phyloP scores from a whole-genome alignment of 2,329 filamentous ascomycete genomes.

The Shiraia sp. region DNA sequence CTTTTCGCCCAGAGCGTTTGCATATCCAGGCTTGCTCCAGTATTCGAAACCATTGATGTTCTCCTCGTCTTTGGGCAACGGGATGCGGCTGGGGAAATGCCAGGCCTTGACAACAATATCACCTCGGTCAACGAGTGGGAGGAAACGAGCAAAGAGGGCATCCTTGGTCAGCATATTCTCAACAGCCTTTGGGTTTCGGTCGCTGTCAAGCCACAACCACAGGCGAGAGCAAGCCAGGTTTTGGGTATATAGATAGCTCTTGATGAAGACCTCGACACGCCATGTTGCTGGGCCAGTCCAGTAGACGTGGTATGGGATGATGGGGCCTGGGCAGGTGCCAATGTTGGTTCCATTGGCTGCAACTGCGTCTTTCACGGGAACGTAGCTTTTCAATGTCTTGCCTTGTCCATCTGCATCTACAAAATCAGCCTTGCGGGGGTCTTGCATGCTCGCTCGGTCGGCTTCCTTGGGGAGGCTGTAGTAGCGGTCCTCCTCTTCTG shows the following conservation, averaged over 20 bases:
- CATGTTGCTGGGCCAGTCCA: constrained; percentile 62
- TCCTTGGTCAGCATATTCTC: constrained; percentile 57
- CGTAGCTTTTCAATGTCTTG: constrained; percentile 45
- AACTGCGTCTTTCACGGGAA: constrained; percentile 41
- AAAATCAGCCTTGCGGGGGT: constrained; percentile 50
- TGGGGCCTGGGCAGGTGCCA: constrained; percentile 59
- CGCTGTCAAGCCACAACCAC: constrained; percentile 59
- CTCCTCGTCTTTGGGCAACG: constrained; percentile 53
- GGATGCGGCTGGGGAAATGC: constrained; percentile 58
- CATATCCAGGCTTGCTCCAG: constrained; percentile 52
- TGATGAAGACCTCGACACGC: constrained; percentile 61
- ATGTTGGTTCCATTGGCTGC: constrained; percentile 46
- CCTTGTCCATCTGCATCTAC: constrained; percentile 47
- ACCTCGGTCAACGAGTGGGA: constrained; percentile 58
- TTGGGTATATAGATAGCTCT: constrained; percentile 61
- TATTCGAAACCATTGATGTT: constrained; percentile 55
- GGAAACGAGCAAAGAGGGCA: constrained; percentile 57
- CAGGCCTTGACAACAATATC: constrained; percentile 58
- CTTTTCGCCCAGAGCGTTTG: constrained; percentile 47
- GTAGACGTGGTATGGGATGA: constrained; percentile 60
- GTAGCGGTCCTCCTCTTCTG: constrained; percentile 55
- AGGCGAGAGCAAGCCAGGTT: constrained; percentile 59
- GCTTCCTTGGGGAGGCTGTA: constrained; percentile 51
- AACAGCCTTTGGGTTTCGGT: constrained; percentile 55
- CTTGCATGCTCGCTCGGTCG: constrained; percentile 47